Percentiles rank a stretch among this genome's conserved stretches.
These are phyloP conservation scores for Ustilago trichophora DNA, from an alignment of 1,284 basidiomycete genomes.

Conservation along the genomic window DNA sequence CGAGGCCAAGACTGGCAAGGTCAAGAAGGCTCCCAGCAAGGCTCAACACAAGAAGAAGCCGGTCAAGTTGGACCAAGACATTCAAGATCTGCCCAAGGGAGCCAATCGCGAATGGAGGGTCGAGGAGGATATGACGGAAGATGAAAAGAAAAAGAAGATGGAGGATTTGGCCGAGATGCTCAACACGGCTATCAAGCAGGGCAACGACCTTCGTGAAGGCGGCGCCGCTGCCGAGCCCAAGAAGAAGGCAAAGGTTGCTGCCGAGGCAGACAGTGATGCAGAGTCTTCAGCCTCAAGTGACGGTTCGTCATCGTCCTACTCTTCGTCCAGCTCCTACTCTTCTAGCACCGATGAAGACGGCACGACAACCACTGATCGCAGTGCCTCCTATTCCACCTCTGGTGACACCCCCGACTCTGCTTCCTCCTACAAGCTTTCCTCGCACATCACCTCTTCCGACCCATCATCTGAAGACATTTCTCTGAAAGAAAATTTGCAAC, in stretches of 20 bases:
- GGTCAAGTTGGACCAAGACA: conserved; percentile 30
- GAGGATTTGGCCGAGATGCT: conserved; percentile 45
- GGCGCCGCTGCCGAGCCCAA: conserved; percentile 1
- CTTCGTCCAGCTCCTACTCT: conserved; percentile 34
- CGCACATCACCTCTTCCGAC: conserved; percentile 7
- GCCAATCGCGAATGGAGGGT: conserved; percentile 40
- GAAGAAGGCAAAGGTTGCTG: background rate
- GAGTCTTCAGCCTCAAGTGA: conserved; percentile 6
- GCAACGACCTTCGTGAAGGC: conserved; percentile 16
- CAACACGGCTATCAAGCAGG: conserved; percentile 38
- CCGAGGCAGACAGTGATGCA: conserved; percentile 3
- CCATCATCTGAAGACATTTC: conserved; percentile 7
- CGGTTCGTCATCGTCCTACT: conserved; percentile 16
- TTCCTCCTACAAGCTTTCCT: conserved; percentile 30
- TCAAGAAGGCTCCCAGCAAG: conserved; percentile 32
- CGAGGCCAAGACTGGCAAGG: conserved; percentile 39
- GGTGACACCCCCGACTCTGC: conserved; percentile 11
- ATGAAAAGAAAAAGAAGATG: conserved; percentile 39
- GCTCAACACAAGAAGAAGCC: conserved; percentile 31
- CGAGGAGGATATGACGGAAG: conserved; percentile 38
- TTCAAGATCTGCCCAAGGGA: conserved; percentile 19
- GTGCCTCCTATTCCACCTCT: conserved; percentile 34
- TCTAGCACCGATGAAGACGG: conserved; percentile 31
- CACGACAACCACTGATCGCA: conserved; percentile 20
- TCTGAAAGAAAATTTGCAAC: conserved; percentile 49